Evolutionary conservation across 73 alveolate species (phyloP), one percentile per base, ranked within the genome.

Genomic region (Paramecium biaurelia): DNA sequence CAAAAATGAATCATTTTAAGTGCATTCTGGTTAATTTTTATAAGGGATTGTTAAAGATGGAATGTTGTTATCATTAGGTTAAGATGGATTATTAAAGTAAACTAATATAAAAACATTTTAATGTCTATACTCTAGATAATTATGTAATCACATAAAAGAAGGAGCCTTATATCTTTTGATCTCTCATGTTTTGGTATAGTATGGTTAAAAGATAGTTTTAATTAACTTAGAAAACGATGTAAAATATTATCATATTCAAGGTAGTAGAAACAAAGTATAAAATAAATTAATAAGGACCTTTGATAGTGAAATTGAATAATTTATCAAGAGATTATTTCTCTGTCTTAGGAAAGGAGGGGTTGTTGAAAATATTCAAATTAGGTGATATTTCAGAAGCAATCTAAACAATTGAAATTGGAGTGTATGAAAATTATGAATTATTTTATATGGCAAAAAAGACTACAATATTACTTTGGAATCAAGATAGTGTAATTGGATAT

Each of bases 201-300:
- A 72, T 38, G 86, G 45, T 6, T 42, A 28, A 15, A 72, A 72
- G 30, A 42, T 72, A 15, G 26, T 72, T 1, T 21, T 72, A 72
- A 32, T 72, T 5, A 72, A 72, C n/a, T 37, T 72, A 72, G 86
- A 72, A 38, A 72, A 72, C 14, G 86, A 72, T 72, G 58, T 38
- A 72, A 72, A 35, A 53, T 14, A 14, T 18, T 34, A 28, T 15
- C 26, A 63, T 63, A 20, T 30, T 30, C 12, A 11, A 63, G 84
- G 47, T 63, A 11, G 24, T 63, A 26, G 84, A 63, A 63, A 63
- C 84, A 9, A 72, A 72, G 45, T 72, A 34, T 72, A 35, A 72
- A 72, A 37, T 72, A 5, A 72, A 72, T 72, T 12, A 32, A 72
- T 72, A 72, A 72, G 86, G 59, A 28, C 86, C 86, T 4, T 20